Percentiles rank a stretch among this genome's conserved stretches.
Evolutionary conservation across 768 basidiomycete genomes (phyloP).

Genomic region (Mycena floridula): DNA sequence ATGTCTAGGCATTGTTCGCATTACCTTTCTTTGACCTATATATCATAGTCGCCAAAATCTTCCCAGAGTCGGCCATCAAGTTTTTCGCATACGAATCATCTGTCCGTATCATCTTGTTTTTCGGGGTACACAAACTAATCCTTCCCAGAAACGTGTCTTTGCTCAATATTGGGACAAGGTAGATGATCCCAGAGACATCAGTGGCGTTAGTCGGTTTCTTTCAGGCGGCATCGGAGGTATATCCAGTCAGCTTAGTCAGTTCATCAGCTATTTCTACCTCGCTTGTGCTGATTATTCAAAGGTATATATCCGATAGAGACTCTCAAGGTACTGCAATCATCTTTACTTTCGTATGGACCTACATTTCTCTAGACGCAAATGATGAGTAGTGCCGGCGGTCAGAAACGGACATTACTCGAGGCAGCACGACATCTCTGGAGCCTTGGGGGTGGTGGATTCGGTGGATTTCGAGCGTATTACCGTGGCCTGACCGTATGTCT

Average conservation of each 20-base stretch:
- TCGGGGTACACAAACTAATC: constrained; percentile 4
- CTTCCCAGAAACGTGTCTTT: constrained; percentile 82
- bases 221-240: constrained; percentile 97
- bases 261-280: too few species aligned
- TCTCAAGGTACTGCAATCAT: constrained; percentile 56
- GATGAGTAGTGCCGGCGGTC: constrained; percentile 78
- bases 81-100: constrained; percentile 94
- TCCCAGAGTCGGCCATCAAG: constrained; percentile 98
- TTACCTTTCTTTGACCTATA: too few species aligned
- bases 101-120: constrained; percentile 31
- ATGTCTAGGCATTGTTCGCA: too few species aligned
- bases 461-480: constrained; percentile 88
- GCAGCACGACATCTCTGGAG: constrained; percentile 74
- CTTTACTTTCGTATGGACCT: neutral
- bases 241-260: constrained; percentile 83
- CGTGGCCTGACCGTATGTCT: constrained; percentile 83
- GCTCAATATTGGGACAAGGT: constrained; percentile 90
- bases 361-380: constrained; percentile 68
- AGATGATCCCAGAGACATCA: constrained; percentile 83
- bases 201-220: constrained; percentile 86
- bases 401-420: constrained; percentile 48
- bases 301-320: constrained; percentile 98
- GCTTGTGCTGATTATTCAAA: constrained; percentile 33
- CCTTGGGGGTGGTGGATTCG: constrained; percentile 70
- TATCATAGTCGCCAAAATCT: constrained; percentile 93